Evolutionary conservation across 495 filamentous ascomycete genomes (phyloP).

Genomic region (Lepraria neglecta): DNA sequence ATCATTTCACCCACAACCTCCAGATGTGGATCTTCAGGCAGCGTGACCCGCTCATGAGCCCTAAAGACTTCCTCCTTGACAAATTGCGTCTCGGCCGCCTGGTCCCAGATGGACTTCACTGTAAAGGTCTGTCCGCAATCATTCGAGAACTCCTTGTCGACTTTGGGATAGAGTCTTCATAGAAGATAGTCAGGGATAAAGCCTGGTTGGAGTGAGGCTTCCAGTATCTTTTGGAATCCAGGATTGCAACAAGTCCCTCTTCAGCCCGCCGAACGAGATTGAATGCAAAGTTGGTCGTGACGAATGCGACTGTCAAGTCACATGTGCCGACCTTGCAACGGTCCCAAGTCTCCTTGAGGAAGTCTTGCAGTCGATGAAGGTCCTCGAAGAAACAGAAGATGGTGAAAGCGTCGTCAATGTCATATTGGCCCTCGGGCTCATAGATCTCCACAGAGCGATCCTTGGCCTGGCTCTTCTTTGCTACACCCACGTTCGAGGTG

Average conservation of each 20-base stretch:
- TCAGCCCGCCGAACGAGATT: conserved; percentile 22
- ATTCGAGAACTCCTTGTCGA: not conserved
- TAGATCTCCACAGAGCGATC: conserved; percentile 4
- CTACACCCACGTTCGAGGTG: not conserved
- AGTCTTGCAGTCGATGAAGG: conserved; percentile 19
- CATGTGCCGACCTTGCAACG: conserved; percentile 16
- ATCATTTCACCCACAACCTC: conserved; percentile 1
- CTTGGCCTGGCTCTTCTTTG: conserved; percentile 12
- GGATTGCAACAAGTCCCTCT: conserved; percentile 17
- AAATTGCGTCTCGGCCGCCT: not conserved
- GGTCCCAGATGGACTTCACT: not conserved
- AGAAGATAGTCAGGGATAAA: conserved; percentile 18
- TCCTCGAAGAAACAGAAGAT: conserved; percentile 26
- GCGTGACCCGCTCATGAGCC: not conserved
- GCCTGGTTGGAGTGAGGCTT: conserved; percentile 12
- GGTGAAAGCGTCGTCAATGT: conserved; percentile 17
- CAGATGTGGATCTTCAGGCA: not conserved
- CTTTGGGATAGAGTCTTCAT: conserved; percentile 10
- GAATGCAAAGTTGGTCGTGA: conserved; percentile 21
- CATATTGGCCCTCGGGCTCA: conserved; percentile 18
- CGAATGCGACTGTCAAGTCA: conserved; percentile 17
- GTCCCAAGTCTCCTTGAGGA: conserved; percentile 15
- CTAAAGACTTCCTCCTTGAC: not conserved
- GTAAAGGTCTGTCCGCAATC: not conserved
- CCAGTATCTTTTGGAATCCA: conserved; percentile 5